phyloP scores from a whole-genome alignment of 2,329 filamentous ascomycete genomes.

The Beauveria bassiana region DNA sequence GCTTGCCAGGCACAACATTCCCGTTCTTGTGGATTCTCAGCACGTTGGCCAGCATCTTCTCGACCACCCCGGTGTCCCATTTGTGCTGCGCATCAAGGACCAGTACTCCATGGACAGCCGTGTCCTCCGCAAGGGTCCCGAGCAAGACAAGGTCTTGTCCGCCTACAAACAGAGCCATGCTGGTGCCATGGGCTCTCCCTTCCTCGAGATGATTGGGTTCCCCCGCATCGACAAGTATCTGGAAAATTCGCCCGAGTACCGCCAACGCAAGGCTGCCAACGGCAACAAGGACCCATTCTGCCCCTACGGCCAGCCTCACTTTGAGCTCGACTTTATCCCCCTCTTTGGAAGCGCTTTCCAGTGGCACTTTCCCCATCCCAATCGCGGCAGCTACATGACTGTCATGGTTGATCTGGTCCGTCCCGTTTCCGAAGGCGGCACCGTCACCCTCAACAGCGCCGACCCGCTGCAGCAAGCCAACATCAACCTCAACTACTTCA shows the following conservation, averaged over 20 bases:
- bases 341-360: conserved; percentile 46
- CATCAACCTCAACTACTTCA: conserved; percentile 55
- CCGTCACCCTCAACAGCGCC: conserved; percentile 46
- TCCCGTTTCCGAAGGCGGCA: conserved; percentile 29
- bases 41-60: conserved; percentile 59
- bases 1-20: conserved; percentile 46
- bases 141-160: conserved; percentile 25
- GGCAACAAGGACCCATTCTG: conserved; percentile 45
- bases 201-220: conserved; percentile 46
- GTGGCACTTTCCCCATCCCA: conserved; percentile 36
- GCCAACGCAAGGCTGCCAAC: conserved; percentile 31
- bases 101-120: conserved; percentile 31
- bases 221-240: conserved; percentile 49
- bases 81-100: conserved; percentile 29
- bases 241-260: conserved; percentile 40
- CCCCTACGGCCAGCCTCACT: conserved; percentile 50
- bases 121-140: conserved; percentile 29
- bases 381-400: conserved; percentile 43
- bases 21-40: conserved; percentile 45
- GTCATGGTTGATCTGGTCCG: conserved; percentile 44
- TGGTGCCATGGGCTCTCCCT: conserved; percentile 32
- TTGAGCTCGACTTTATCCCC: conserved; percentile 54
- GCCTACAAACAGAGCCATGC: conserved; percentile 30
- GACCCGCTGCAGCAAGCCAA: conserved; percentile 50
- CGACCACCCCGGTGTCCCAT: conserved; percentile 44